These are phyloP conservation scores for Lagenidium sp. DNA, from an alignment of 352 stramenopile genomes.

Conservation along the genomic window DNA sequence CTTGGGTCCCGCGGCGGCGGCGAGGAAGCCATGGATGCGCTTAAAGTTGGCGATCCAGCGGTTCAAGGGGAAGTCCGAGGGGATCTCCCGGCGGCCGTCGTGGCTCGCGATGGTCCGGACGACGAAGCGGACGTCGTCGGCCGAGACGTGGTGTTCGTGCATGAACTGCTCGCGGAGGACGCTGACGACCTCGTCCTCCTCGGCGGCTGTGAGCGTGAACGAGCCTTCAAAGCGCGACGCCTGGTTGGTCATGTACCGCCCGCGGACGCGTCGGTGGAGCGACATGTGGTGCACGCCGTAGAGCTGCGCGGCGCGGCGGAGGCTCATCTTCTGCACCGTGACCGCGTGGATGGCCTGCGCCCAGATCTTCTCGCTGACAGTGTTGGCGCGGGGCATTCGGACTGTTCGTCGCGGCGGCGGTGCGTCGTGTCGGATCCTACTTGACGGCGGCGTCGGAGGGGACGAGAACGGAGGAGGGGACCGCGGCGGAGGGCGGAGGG, in stretches of 20 bases:
- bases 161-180: conserved; percentile 46
- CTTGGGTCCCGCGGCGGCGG: not conserved
- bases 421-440: conserved; percentile 2
- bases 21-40: conserved; percentile 30
- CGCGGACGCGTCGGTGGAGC: conserved; percentile 48
- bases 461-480: not conserved
- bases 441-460: not conserved
- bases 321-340: conserved; percentile 48
- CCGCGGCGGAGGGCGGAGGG: not conserved
- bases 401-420: not conserved
- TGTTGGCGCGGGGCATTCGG: conserved; percentile 20
- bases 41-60: conserved; percentile 51
- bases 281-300: conserved; percentile 60
- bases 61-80: conserved; percentile 29
- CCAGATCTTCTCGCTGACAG: conserved; percentile 43
- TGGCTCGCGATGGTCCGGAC: conserved; percentile 41
- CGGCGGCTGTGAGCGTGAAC: conserved; percentile 29
- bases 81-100: conserved; percentile 27
- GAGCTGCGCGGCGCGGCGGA: conserved; percentile 43
- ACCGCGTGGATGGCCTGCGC: conserved; percentile 58
- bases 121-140: conserved; percentile 50
- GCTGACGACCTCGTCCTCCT: conserved; percentile 37
- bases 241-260: conserved; percentile 11
- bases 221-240: conserved; percentile 7
- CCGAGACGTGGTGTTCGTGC: conserved; percentile 24